Evolutionary conservation across 2,329 filamentous ascomycete genomes (phyloP).

Genomic region (Colletotrichum sp.): DNA sequence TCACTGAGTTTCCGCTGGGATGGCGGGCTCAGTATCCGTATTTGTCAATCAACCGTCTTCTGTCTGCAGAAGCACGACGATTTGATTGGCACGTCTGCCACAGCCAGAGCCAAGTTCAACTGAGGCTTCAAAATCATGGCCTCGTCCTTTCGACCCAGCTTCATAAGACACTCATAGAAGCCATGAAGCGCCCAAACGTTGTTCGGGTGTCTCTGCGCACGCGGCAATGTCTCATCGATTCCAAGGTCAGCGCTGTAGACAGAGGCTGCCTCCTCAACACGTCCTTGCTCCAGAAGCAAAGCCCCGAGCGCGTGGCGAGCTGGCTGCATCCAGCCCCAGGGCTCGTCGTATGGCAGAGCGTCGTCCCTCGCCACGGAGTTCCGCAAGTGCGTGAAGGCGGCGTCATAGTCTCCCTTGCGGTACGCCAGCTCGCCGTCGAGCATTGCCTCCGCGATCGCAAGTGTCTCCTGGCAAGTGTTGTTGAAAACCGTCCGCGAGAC

Average conservation of each 20-base stretch:
- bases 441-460: slow-evolving; percentile 70
- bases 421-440: slow-evolving; percentile 78
- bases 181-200: slow-evolving; percentile 81
- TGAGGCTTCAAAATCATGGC: slow-evolving; percentile 43
- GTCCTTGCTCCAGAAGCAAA: slow-evolving; percentile 69
- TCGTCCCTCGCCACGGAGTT: slow-evolving; percentile 66
- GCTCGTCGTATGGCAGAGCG: slow-evolving; percentile 71
- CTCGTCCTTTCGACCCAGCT: slow-evolving; percentile 50
- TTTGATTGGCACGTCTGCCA: slow-evolving; percentile 63
- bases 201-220: slow-evolving; percentile 70
- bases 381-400: slow-evolving; percentile 64
- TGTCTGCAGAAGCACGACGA: slow-evolving; percentile 60
- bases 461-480: slow-evolving; percentile 67
- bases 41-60: slow-evolving; percentile 18
- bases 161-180: slow-evolving; percentile 71
- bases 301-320: slow-evolving; percentile 74
- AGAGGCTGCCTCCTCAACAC: slow-evolving; percentile 57
- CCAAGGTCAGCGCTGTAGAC: slow-evolving; percentile 69
- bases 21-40: slow-evolving; percentile 11
- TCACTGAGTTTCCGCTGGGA: slow-evolving; percentile 13
- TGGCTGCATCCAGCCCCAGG: slow-evolving; percentile 83
- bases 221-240: slow-evolving; percentile 61
- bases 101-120: slow-evolving; percentile 55
- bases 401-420: slow-evolving; percentile 60
- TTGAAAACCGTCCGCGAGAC: slow-evolving; percentile 70